Percentiles rank a stretch among this genome's conserved stretches.
phyloP scores from a whole-genome alignment of 164 flowering plant species.

The Umbellularia californica region DNA sequence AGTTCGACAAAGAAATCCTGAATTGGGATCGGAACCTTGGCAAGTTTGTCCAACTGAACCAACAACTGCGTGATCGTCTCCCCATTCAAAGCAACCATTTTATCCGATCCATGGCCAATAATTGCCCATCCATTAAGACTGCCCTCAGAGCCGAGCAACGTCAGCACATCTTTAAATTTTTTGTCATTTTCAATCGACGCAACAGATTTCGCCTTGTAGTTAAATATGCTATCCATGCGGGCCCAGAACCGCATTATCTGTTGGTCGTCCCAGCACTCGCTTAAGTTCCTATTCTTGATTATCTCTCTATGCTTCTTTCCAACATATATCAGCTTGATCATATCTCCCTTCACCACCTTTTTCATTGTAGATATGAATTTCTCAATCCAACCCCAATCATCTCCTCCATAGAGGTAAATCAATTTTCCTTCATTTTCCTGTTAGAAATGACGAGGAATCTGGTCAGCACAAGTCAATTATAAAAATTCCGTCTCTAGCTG shows the following conservation, averaged over 20 bases:
- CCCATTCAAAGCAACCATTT: slow-evolving; percentile 44
- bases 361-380: slow-evolving; percentile 22
- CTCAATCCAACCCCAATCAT: slow-evolving; percentile 36
- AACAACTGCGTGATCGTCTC: slow-evolving; percentile 28
- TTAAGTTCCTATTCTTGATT: slow-evolving; percentile 20
- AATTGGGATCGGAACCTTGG: slow-evolving; percentile 1
- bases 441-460: background rate
- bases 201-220: slow-evolving; percentile 39
- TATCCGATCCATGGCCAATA: slow-evolving; percentile 36
- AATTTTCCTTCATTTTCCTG: slow-evolving; percentile 22
- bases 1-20: slow-evolving; percentile 49
- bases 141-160: slow-evolving; percentile 46
- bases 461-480: background rate
- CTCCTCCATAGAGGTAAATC: slow-evolving; percentile 44
- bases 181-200: slow-evolving; percentile 29
- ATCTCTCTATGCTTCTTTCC: slow-evolving; percentile 26
- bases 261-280: slow-evolving; percentile 22
- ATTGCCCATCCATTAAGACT: slow-evolving; percentile 61
- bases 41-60: slow-evolving; percentile 33
- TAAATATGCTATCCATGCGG: slow-evolving; percentile 54
- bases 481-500: no score
- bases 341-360: slow-evolving; percentile 7
- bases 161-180: slow-evolving; percentile 45
- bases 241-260: slow-evolving; percentile 49
- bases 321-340: slow-evolving; percentile 37